A percentile compares a stretch with the other conserved stretches of the same genome.
These are phyloP conservation scores for Solanum hybrid DNA, from an alignment of 305 asterid genomes.

Conservation along the genomic window DNA sequence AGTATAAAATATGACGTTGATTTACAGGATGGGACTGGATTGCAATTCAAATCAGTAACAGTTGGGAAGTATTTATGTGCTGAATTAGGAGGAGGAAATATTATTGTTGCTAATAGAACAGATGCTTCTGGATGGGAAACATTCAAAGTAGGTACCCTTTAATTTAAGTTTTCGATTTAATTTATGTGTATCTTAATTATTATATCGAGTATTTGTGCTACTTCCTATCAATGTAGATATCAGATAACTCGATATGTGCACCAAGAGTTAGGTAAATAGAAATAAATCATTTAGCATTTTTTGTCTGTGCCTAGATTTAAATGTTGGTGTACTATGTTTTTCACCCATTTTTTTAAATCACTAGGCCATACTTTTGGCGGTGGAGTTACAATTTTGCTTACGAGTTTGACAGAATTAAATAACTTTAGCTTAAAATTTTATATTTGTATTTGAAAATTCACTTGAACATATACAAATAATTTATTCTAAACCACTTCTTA, in stretches of 20 bases:
- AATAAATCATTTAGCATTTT: not conserved
- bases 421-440: not conserved
- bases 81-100: constrained; percentile 62
- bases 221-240: not conserved
- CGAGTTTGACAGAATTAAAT: not conserved
- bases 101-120: constrained; percentile 53
- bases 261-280: not conserved
- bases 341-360: not conserved
- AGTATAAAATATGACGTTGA: not conserved
- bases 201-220: not conserved
- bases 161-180: not conserved
- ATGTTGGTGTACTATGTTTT: not conserved
- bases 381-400: not conserved
- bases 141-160: constrained; percentile 31
- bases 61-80: constrained; percentile 54
- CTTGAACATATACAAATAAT: not conserved
- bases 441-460: not conserved
- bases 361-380: not conserved
- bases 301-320: not conserved
- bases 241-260: not conserved
- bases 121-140: constrained; percentile 81
- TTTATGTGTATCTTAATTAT: not conserved
- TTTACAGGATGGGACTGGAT: constrained; percentile 53
- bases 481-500: not conserved
- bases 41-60: constrained; percentile 53